phyloP scores from a whole-genome alignment of 148 eudicot species.

The Vaccinium vitisidaea region DNA sequence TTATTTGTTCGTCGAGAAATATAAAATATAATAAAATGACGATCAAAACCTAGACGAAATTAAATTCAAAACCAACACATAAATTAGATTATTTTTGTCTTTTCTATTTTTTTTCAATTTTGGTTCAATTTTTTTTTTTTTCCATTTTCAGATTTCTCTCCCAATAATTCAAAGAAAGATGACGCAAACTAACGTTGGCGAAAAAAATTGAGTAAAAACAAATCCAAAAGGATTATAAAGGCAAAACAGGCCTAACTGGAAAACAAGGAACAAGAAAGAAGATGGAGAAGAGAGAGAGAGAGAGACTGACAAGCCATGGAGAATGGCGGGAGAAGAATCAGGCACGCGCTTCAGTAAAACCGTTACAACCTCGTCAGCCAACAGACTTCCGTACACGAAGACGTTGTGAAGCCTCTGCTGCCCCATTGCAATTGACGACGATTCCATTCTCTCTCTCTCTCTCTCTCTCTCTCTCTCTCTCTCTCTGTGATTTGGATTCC shows the following conservation, averaged over 20 bases:
- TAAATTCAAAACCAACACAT: no score
- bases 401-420: conserved; percentile 41
- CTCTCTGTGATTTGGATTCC: neutral
- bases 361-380: conserved; percentile 70
- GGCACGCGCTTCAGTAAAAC: conserved; percentile 64
- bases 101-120: no score
- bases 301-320: conserved; percentile 43
- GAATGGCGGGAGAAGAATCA: conserved; percentile 50
- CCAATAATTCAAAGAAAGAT: no score
- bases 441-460: conserved; percentile 30
- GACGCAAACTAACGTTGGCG: no score
- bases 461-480: conserved; percentile 21
- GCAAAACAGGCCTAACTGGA: neutral
- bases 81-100: no score
- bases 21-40: no score
- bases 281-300: neutral
- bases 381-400: conserved; percentile 84
- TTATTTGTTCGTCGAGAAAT: no score
- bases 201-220: no score
- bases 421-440: conserved; percentile 5
- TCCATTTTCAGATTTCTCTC: no score
- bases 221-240: no score
- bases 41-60: no score
- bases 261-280: neutral
- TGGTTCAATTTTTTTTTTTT: no score